Evolutionary conservation across 371 early-diverging fungal species (phyloP).

Genomic region (Saksenaea vasiformis): DNA sequence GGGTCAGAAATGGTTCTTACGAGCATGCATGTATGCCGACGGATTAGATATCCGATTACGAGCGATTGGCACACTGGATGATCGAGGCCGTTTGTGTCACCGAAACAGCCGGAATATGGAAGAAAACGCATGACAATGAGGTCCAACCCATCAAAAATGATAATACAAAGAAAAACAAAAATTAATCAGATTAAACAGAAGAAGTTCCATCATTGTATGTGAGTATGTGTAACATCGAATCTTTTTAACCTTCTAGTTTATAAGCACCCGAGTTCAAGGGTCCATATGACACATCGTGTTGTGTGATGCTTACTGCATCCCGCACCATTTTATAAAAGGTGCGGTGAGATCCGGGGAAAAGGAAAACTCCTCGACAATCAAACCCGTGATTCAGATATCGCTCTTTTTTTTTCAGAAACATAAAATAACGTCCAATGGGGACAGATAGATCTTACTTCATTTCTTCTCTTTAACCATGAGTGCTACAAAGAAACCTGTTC

Average conservation of each 20-base stretch:
- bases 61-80: conserved; percentile 29
- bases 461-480: background rate
- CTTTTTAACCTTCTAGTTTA: background rate
- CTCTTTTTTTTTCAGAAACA: background rate
- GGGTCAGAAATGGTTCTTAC: conserved; percentile 28
- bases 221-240: background rate
- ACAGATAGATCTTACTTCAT: background rate
- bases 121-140: background rate
- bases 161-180: background rate
- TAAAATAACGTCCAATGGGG: background rate
- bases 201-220: background rate
- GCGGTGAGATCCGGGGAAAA: background rate
- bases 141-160: background rate
- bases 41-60: conserved; percentile 43
- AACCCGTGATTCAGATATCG: too few relatives aligned
- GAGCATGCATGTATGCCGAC: conserved; percentile 37
- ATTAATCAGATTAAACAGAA: background rate
- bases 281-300: background rate
- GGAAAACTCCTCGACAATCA: background rate
- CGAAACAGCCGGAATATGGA: background rate
- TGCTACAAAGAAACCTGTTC: background rate
- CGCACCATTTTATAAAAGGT: background rate
- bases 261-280: background rate
- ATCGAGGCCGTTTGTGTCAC: conserved; percentile 19
- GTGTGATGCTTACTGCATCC: background rate